Evolutionary conservation across 352 stramenopile genomes (phyloP).

Genomic region (Pythium brachiatum): DNA sequence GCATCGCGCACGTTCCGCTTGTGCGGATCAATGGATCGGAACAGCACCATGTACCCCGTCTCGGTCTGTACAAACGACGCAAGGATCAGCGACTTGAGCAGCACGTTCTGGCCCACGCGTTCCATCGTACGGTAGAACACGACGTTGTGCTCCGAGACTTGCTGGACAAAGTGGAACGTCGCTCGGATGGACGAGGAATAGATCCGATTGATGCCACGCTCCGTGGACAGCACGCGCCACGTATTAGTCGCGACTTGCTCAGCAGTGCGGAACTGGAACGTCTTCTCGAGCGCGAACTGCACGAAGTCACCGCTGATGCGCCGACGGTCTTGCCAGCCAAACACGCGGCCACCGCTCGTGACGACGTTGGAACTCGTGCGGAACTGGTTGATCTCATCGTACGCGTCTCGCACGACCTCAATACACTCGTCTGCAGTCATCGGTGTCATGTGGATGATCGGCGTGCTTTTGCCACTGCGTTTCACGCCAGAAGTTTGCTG

Average conservation of each 20-base stretch:
- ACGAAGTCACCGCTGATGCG: slow-evolving; percentile 47
- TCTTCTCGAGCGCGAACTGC: slow-evolving; percentile 67
- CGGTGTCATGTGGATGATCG: slow-evolving; percentile 27
- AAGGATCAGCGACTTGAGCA: slow-evolving; percentile 55
- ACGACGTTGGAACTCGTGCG: slow-evolving; percentile 36
- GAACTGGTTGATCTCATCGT: slow-evolving; percentile 45
- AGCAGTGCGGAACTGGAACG: slow-evolving; percentile 38
- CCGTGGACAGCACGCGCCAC: slow-evolving; percentile 61
- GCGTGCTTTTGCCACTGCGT: not conserved
- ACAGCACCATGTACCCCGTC: slow-evolving; percentile 59
- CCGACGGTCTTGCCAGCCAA: slow-evolving; percentile 61
- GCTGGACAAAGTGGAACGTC: slow-evolving; percentile 52
- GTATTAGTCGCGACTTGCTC: slow-evolving; percentile 42
- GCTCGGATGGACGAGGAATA: slow-evolving; percentile 56
- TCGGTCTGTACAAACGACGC: slow-evolving; percentile 54
- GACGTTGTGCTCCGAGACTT: slow-evolving; percentile 53
- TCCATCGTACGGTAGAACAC: slow-evolving; percentile 69
- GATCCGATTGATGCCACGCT: slow-evolving; percentile 51
- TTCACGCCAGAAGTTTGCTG: not conserved
- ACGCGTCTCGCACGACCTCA: slow-evolving; percentile 40
- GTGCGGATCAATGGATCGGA: slow-evolving; percentile 51
- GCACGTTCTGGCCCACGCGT: slow-evolving; percentile 32
- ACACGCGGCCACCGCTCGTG: slow-evolving; percentile 48
- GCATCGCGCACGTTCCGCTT: slow-evolving; percentile 20
- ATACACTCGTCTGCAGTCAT: slow-evolving; percentile 49